Percentiles rank a stretch among this genome's conserved stretches.
phyloP scores from a whole-genome alignment of 495 filamentous ascomycete genomes.

The Amniculicola lignicola region DNA sequence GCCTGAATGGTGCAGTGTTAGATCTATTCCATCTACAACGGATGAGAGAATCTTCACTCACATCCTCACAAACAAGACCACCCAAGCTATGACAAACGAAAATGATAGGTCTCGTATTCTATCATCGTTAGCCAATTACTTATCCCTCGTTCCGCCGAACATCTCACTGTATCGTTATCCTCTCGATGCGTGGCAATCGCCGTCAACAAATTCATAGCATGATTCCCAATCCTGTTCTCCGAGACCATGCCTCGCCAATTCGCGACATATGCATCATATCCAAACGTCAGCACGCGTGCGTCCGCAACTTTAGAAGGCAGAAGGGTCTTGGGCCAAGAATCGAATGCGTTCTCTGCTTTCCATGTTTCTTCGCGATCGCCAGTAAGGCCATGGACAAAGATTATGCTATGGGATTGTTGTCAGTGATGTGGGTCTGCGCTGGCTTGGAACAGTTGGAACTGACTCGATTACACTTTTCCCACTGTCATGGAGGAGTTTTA shows the following conservation, averaged over 20 bases:
- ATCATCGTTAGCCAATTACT: background rate
- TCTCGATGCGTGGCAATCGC: constrained; percentile 26
- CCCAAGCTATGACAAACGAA: constrained; percentile 42
- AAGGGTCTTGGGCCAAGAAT: constrained; percentile 30
- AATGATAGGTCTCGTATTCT: constrained; percentile 34
- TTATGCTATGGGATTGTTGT: constrained; percentile 1
- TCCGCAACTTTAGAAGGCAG: constrained; percentile 31
- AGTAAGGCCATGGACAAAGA: constrained; percentile 10
- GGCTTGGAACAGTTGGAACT: constrained; percentile 22
- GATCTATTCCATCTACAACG: constrained; percentile 23
- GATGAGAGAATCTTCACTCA: constrained; percentile 22
- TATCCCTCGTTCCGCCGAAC: no score
- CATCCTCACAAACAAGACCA: constrained; percentile 41
- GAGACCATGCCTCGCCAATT: constrained; percentile 31
- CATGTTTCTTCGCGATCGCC: constrained; percentile 16
- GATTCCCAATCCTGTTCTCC: constrained; percentile 31
- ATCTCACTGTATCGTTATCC: constrained; percentile 29
- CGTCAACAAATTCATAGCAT: constrained; percentile 31
- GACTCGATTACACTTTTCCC: constrained; percentile 30
- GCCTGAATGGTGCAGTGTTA: background rate
- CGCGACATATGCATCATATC: constrained; percentile 38
- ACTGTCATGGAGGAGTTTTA: constrained; percentile 31
- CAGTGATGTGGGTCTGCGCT: background rate
- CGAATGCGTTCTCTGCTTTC: constrained; percentile 3
- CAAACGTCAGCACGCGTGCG: constrained; percentile 36